These are phyloP conservation scores for Coniochaeta prunicola DNA, from an alignment of 2,329 filamentous ascomycete species.

Conservation along the genomic window DNA sequence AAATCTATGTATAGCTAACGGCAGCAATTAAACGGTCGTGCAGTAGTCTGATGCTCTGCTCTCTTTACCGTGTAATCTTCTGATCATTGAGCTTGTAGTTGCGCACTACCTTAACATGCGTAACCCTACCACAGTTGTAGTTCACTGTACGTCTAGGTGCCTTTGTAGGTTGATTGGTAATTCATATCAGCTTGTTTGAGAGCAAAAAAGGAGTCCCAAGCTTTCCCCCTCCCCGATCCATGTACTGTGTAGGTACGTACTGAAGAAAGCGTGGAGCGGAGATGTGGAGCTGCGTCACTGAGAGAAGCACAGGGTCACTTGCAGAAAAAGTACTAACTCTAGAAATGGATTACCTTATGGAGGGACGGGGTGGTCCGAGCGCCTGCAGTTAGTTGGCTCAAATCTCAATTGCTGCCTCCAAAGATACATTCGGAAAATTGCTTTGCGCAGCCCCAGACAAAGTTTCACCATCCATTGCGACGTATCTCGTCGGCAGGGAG, in stretches of 20 bases:
- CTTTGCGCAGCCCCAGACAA: not conserved
- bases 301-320: conserved; percentile 1
- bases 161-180: not conserved
- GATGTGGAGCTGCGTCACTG: not conserved
- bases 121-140: too few species aligned
- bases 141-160: not conserved
- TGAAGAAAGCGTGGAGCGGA: not conserved
- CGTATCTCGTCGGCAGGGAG: not conserved
- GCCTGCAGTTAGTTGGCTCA: not conserved
- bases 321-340: not conserved
- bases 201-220: not conserved
- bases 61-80: too few species aligned
- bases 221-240: not conserved
- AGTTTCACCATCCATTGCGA: not conserved
- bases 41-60: too few species aligned
- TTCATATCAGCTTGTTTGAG: not conserved
- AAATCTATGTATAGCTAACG: too few species aligned
- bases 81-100: too few species aligned
- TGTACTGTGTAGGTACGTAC: not conserved
- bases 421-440: not conserved
- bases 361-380: conserved; percentile 1
- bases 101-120: too few species aligned
- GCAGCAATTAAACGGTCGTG: too few species aligned
- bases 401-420: conserved; percentile 2
- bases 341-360: too few species aligned